Conservation (phyloP, 2,329 filamentous ascomycete species). For the Neurospora sp. region DNA sequence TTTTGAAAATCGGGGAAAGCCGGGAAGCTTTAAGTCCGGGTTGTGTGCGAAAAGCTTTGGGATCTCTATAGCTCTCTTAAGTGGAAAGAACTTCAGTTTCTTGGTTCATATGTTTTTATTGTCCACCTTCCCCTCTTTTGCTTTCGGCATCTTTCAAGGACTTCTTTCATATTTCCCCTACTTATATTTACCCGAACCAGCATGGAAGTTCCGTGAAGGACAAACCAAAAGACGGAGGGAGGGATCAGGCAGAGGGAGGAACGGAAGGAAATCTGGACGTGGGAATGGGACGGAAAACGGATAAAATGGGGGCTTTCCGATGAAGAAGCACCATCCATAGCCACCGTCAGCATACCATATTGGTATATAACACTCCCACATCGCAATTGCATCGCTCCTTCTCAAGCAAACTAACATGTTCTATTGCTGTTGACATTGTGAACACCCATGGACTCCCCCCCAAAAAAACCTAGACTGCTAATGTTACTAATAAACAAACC, state of each 20-base stretch:
- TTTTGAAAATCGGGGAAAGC: neutral
- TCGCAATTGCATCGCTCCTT: neutral
- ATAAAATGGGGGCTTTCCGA: neutral
- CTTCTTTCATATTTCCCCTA: neutral
- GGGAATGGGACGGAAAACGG: neutral
- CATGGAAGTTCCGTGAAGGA: neutral
- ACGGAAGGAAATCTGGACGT: neutral
- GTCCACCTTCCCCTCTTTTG: neutral
- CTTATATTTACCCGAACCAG: neutral
- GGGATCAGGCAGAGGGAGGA: neutral
- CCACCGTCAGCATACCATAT: neutral
- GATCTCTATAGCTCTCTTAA: neutral
- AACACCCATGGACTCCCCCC: neutral
- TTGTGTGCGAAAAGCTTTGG: neutral
- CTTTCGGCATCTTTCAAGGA: neutral
- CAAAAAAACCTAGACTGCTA: neutral
- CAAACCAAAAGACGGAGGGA: neutral
- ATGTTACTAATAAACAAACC: neutral
- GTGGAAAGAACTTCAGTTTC: neutral
- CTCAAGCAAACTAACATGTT: neutral
- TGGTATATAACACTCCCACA: neutral
- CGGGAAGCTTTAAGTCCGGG: neutral
- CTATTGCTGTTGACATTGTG: neutral
- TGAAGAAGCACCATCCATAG: neutral
- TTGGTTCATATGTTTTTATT: neutral